phyloP scores from a whole-genome alignment of 257 asterid species.

The Linaria vulgaris region DNA sequence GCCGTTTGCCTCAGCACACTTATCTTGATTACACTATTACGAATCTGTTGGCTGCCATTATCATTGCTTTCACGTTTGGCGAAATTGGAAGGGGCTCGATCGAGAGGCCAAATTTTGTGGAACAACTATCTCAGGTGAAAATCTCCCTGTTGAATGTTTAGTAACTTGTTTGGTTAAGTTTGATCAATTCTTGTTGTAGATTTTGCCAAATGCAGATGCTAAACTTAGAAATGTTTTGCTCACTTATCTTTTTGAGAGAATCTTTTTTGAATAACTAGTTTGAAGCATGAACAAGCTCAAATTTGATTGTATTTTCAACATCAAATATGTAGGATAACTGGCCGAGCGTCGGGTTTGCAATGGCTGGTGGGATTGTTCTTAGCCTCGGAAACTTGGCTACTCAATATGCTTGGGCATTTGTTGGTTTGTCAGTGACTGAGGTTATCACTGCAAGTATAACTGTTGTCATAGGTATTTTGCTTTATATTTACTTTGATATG shows the following conservation, averaged over 20 bases:
- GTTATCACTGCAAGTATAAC: conserved; percentile 87
- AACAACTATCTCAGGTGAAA: conserved; percentile 76
- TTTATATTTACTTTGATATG: not conserved
- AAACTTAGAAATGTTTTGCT: too few species aligned
- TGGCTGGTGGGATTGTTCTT: conserved; percentile 87
- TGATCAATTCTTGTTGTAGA: too few species aligned
- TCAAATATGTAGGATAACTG: conserved; percentile 64
- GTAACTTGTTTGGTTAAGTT: not conserved
- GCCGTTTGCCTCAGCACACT: conserved; percentile 96
- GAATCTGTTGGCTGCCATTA: conserved; percentile 81
- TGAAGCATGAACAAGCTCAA: too few species aligned
- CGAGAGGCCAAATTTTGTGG: conserved; percentile 67
- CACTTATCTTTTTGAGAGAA: too few species aligned
- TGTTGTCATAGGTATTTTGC: conserved; percentile 73
- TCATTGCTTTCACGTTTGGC: conserved; percentile 88
- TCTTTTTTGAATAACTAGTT: too few species aligned
- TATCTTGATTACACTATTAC: conserved; percentile 90
- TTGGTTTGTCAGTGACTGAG: conserved; percentile 89
- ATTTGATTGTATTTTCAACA: not conserved
- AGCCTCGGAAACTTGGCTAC: conserved; percentile 80
- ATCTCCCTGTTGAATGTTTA: not conserved
- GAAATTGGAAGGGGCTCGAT: conserved; percentile 59
- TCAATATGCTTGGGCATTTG: conserved; percentile 92
- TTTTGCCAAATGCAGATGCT: too few species aligned
- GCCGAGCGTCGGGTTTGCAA: conserved; percentile 79